Evolutionary conservation across 805 yeast genomes (phyloP), one percentile per base, ranked within the genome.

Genomic region (Cyberlindnera lachancei): DNA sequence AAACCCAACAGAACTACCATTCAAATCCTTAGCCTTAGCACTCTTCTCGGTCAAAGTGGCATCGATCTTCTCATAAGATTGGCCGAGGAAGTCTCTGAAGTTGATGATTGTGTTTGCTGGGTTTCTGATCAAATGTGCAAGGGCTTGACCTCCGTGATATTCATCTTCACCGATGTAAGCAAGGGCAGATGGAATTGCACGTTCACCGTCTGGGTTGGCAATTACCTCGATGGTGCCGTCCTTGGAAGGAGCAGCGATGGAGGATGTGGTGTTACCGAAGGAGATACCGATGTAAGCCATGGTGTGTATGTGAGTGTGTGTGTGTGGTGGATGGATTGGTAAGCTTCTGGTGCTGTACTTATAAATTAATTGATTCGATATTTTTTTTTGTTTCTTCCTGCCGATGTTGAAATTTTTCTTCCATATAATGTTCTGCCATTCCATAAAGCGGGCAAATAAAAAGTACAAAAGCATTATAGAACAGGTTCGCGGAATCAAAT

Each of bases 131-230:
- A 90, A 65, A 66, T 92, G 96, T 36, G 87, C 88, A 49, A 79
- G 65, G 37, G 97, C 98, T 67, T 92, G 97, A 38, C 86, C 81
- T 40, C 98, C 98, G 56, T 92, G 96, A 65, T 85, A 92, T 66
- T 92, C 97, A 58, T 92, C 97, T 35, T 72, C 80, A 40, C 94
- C 96, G 37, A 87, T 87, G 58, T 88, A 92, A 14, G 96, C 77
- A 40, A 92, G 70, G 38, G 83, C 82, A 18, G 97, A 82, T 41
- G 97, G 95, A 56, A 92, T 92, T 39, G 90, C 73, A 67, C 97
- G 85, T 65, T 92, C 97, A 61, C 98, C 98, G 56, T 92, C 98
- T 47, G 94, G 96, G 75, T 92, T 90, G 47, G 98, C 98, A 59
- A 92, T 90, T 46, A 92, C 95, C 56, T 92, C 96, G 43, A 86